Evolutionary conservation across 352 stramenopile genomes (phyloP).

Genomic region (Phytophthora palmivora): DNA sequence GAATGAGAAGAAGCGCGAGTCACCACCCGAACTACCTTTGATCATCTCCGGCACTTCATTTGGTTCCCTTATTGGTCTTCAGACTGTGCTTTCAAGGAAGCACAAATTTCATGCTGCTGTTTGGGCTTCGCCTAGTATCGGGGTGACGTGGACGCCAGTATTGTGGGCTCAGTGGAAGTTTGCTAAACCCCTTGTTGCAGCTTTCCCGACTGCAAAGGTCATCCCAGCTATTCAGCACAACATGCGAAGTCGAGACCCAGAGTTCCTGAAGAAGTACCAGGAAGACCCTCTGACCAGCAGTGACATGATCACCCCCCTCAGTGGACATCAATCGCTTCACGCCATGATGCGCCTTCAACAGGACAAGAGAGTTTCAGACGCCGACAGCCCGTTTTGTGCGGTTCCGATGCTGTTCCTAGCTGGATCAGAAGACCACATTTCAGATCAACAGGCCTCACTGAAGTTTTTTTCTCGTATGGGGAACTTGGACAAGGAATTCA

Average conservation of each 20-base stretch:
- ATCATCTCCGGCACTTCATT: constrained; percentile 51
- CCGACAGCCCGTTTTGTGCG: constrained; percentile 18
- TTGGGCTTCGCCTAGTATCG: constrained; percentile 43
- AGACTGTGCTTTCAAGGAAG: constrained; percentile 45
- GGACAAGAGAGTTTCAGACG: constrained; percentile 27
- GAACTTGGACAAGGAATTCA: constrained; percentile 71
- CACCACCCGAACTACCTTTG: constrained; percentile 37
- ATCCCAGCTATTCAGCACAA: constrained; percentile 47
- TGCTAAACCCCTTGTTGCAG: constrained; percentile 34
- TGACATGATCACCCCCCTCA: constrained; percentile 47
- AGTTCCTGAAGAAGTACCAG: constrained; percentile 43
- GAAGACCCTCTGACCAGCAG: constrained; percentile 47
- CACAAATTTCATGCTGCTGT: constrained; percentile 52
- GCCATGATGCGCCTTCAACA: constrained; percentile 47
- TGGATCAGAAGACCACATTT: constrained; percentile 56
- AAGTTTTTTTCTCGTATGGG: constrained; percentile 51
- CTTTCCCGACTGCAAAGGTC: constrained; percentile 46
- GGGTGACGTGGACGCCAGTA: constrained; percentile 47
- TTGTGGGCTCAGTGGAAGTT: constrained; percentile 46
- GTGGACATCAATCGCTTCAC: constrained; percentile 48
- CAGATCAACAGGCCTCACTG: constrained; percentile 40
- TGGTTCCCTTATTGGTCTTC: constrained; percentile 46
- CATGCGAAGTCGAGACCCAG: constrained; percentile 41
- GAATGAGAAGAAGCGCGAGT: constrained; percentile 26
- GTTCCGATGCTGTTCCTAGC: constrained; percentile 53